Percentiles rank a stretch among this genome's conserved stretches.
Conservation (phyloP, 805 yeast species). For the Saccharomycopsis babjevae region DNA sequence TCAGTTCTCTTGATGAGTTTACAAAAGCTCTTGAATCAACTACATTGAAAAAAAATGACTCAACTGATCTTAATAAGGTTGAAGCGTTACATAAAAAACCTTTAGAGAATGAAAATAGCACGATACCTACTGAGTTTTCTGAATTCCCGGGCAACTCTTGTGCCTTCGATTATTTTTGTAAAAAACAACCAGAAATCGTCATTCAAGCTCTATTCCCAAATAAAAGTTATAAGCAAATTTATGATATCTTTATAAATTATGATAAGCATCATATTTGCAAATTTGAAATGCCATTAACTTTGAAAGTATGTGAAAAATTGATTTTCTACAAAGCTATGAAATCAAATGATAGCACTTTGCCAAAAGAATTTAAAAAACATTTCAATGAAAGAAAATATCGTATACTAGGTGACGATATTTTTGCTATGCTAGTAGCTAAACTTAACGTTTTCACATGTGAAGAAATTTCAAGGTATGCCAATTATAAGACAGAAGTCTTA, state of each 20-base stretch:
- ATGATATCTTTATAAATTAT: neutral
- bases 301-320: neutral
- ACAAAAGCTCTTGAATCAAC: neutral
- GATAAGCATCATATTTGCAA: neutral
- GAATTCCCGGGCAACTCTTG: neutral
- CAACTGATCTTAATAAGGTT: neutral
- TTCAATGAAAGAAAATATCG: neutral
- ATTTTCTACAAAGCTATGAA: neutral
- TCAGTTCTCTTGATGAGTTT: neutral
- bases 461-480: neutral
- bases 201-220: neutral
- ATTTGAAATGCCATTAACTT: neutral
- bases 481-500: neutral
- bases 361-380: neutral
- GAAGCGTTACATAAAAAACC: neutral
- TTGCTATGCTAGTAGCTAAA: neutral
- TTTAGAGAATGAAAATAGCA: neutral
- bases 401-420: neutral
- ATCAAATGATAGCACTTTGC: neutral
- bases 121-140: neutral
- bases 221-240: neutral
- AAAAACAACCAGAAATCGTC: neutral
- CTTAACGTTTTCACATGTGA: neutral
- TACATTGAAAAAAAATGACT: neutral
- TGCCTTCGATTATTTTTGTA: neutral